phyloP scores from a whole-genome alignment of 805 yeast genomes.

The Yarrowia osloensis region DNA sequence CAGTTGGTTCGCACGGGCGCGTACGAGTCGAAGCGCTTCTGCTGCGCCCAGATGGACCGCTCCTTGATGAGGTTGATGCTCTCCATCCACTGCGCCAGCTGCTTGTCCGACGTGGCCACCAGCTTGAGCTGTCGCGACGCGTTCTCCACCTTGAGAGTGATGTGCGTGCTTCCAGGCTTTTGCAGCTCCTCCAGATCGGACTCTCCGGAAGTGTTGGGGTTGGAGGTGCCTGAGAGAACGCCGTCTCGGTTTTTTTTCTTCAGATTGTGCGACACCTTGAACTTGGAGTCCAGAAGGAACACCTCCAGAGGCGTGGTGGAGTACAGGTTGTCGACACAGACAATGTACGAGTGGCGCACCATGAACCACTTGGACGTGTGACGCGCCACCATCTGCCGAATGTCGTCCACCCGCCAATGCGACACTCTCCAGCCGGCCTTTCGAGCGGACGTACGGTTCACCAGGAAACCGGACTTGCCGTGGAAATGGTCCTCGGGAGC shows the following conservation, averaged over 20 bases:
- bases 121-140: slow-evolving; percentile 48
- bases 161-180: slow-evolving; percentile 28
- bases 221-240: slow-evolving; percentile 22
- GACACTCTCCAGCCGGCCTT: slow-evolving; percentile 96
- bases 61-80: slow-evolving; percentile 70
- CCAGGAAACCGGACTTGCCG: slow-evolving; percentile 87
- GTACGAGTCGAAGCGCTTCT: slow-evolving; percentile 80
- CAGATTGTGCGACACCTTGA: slow-evolving; percentile 48
- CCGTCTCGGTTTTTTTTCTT: slow-evolving; percentile 32
- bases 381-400: slow-evolving; percentile 84
- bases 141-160: slow-evolving; percentile 41
- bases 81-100: slow-evolving; percentile 76
- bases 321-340: slow-evolving; percentile 81
- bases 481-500: slow-evolving; percentile 78
- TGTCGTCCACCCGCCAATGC: slow-evolving; percentile 75
- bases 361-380: slow-evolving; percentile 92
- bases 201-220: slow-evolving; percentile 13
- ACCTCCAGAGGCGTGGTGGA: slow-evolving; percentile 90
- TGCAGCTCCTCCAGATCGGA: slow-evolving; percentile 15
- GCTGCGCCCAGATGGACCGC: slow-evolving; percentile 69
- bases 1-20: slow-evolving; percentile 87
- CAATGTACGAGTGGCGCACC: slow-evolving; percentile 78
- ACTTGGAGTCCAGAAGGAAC: slow-evolving; percentile 79
- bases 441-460: slow-evolving; percentile 78
- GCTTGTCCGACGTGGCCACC: slow-evolving; percentile 75